A percentile compares a stretch with the other conserved stretches of the same genome.
Evolutionary conservation across 2,329 filamentous ascomycete species (phyloP).

Genomic region (Sporothrix mexicana): DNA sequence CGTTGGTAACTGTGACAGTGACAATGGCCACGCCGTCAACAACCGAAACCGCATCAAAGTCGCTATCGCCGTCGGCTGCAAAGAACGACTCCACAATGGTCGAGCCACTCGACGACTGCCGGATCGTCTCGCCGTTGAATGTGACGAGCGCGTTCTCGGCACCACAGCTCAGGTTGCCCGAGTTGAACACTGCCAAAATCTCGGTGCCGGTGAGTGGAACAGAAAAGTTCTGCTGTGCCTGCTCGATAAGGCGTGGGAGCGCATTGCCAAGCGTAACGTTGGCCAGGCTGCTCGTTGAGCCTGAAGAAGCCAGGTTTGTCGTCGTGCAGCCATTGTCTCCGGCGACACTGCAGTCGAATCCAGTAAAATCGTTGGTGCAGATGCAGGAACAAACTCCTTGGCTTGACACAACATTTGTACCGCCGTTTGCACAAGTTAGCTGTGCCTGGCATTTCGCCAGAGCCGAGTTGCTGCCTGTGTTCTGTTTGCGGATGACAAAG

Average conservation of each 20-base stretch:
- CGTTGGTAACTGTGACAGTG: slow-evolving; percentile 35
- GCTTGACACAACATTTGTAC: slow-evolving; percentile 70
- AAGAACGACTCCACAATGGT: slow-evolving; percentile 41
- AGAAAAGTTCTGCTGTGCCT: slow-evolving; percentile 71
- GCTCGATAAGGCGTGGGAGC: slow-evolving; percentile 74
- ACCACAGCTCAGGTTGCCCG: slow-evolving; percentile 76
- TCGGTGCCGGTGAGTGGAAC: slow-evolving; percentile 73
- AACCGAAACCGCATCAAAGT: background rate
- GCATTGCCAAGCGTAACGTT: slow-evolving; percentile 83
- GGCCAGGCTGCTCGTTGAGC: slow-evolving; percentile 49
- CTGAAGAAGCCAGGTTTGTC: slow-evolving; percentile 48
- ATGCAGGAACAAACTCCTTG: slow-evolving; percentile 79
- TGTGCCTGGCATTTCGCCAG: slow-evolving; percentile 63
- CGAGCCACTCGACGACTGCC: slow-evolving; percentile 43
- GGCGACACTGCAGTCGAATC: slow-evolving; percentile 56
- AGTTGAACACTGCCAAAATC: slow-evolving; percentile 78
- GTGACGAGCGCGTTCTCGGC: slow-evolving; percentile 87
- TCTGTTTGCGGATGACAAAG: slow-evolving; percentile 62
- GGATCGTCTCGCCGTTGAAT: slow-evolving; percentile 66
- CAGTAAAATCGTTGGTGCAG: slow-evolving; percentile 85
- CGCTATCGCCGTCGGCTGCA: background rate
- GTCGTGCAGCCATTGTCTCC: slow-evolving; percentile 60
- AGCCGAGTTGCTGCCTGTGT: slow-evolving; percentile 44
- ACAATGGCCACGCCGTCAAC: slow-evolving; percentile 34
- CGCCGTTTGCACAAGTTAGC: slow-evolving; percentile 77